Base-by-base conservation (phyloP, 1,284 basidiomycete genomes). In the Irpex sp. region DNA sequence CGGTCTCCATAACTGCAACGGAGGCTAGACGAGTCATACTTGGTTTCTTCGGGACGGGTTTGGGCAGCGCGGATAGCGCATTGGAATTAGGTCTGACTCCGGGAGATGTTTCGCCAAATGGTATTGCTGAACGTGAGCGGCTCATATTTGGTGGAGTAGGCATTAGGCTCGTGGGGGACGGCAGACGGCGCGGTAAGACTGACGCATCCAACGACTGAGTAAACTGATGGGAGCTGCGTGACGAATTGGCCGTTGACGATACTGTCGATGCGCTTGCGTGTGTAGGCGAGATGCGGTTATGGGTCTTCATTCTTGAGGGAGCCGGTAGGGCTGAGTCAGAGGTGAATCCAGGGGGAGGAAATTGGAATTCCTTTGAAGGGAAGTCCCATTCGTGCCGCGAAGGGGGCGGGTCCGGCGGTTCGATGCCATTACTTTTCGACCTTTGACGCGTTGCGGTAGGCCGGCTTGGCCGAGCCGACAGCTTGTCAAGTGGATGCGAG, bases 151-250 rank as follows among this genome's bases (percentile, higher is more conserved):
- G 74, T 11, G 78, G 74, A 3, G 71, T 68, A 17, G 77, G 70
- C 5, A 75, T 69, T 26, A 75, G 70, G 19, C 70, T 70, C 9
- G n/a, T 17, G 21, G 70, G 72, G 57, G 75, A 74, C 13, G 74
- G 71, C 11, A 76, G 76, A 51, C 76, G 72, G 9, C 72, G 65
- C 43, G 70, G 73, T 39, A 73, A 59, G 35, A 69, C 64, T n/a
- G 78, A 75, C 0, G 75, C 78, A 69, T 88, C 87, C 17, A 87
- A 71, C 0, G 87, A 88, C 67, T 79, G 79, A 0, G 84, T 79
- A 4, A 77, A 74, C 66, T 82, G 83, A 69, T 85, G 84, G 21
- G 75, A 68, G 62, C 63, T 71, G 11, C 76, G 75, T 0, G 70
- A 66, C 62, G 72, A 64, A 19, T 68, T 66, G 57, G 26, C 19